Evolutionary conservation across 768 basidiomycete genomes (phyloP), one percentile per base, ranked within the genome.

Genomic region (Russula sp.): DNA sequence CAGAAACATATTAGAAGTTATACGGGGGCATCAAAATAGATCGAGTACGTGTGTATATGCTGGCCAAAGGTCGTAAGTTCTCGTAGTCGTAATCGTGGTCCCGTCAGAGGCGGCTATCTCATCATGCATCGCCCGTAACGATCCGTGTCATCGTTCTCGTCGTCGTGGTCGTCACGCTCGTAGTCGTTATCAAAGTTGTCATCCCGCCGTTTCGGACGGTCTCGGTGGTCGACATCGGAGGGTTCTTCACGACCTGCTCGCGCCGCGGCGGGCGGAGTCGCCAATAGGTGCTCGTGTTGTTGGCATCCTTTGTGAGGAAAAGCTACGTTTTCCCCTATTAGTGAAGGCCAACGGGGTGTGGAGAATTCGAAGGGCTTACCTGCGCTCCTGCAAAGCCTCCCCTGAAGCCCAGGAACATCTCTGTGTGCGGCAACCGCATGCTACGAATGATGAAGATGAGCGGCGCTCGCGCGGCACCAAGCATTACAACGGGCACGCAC

Each of bases 1-100:
- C 78, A 91, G 2, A 66, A 56, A 31, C 20, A 44, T n/a, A 39
- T 8, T 44, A 54, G 11, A 14, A 8, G 27, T n/a, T 40, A 54
- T 48, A 45, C 27, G 10, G 32, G 40, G 7, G 32, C 27, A 31
- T 51, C 32, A n/a, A 18, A 51, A 9, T 14, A 32, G 48, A 50
- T 50, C 22, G 27, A 31, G 31, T 50, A 50, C 18, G 31, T 51
- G 11, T 51, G 11, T 53, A 54, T 32, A 49, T 55, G 55, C 45
- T 37, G 27, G 61, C 39, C 27, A 51, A 56, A 14, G 9, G 47
- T 62, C 37, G 34, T 39, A 32, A 55, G 49, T 31, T 55, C 37
- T 40, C 13, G 13, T 35, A 4, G 47, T 52, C 35, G 40, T 42
- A 39, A 31, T 48, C 44, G 32, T 62, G 13, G 16, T 27, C 3